A percentile compares a stretch with the other conserved stretches of the same genome.
Conservation (phyloP, 768 basidiomycete genomes). For the Rossbeevera mucosa region DNA sequence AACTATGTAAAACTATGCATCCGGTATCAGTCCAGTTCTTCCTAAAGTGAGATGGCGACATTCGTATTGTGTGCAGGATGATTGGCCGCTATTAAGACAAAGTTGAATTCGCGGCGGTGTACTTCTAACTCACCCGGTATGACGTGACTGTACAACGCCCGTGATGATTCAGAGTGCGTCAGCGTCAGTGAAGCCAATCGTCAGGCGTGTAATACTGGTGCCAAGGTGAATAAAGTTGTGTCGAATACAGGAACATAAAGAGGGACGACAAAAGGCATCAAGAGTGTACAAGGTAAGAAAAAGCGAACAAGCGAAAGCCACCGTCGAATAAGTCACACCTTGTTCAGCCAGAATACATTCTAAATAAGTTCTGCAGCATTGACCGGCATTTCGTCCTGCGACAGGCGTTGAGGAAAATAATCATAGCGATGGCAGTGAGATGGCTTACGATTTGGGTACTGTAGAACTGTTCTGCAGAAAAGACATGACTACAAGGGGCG, state of each 20-base stretch:
- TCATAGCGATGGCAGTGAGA: constrained; percentile 1
- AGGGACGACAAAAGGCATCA: constrained; percentile 8
- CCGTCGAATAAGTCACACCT: constrained; percentile 3
- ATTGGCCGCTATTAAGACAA: neutral
- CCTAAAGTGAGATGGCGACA: neutral
- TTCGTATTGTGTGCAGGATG: neutral
- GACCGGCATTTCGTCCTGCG: constrained; percentile 96
- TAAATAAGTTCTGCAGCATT: constrained; percentile 97
- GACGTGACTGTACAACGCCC: neutral
- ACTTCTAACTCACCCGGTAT: neutral
- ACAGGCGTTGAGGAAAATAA: constrained; percentile 21
- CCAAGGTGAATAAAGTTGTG: constrained; percentile 1
- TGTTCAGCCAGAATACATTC: constrained; percentile 15
- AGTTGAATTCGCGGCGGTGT: neutral
- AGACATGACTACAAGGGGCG: constrained; percentile 10
- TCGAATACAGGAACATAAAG: constrained; percentile 6
- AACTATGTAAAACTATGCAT: neutral
- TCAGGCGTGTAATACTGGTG: neutral
- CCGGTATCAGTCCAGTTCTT: neutral
- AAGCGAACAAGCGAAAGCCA: neutral
- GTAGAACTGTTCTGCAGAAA: constrained; percentile 82
- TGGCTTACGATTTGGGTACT: constrained; percentile 81
- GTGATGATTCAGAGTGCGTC: neutral
- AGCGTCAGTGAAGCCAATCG: neutral
- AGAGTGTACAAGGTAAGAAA: constrained; percentile 14